These are phyloP conservation scores for Boechera retrofracta DNA, from an alignment of 345 rosid genomes.

Conservation along the genomic window DNA sequence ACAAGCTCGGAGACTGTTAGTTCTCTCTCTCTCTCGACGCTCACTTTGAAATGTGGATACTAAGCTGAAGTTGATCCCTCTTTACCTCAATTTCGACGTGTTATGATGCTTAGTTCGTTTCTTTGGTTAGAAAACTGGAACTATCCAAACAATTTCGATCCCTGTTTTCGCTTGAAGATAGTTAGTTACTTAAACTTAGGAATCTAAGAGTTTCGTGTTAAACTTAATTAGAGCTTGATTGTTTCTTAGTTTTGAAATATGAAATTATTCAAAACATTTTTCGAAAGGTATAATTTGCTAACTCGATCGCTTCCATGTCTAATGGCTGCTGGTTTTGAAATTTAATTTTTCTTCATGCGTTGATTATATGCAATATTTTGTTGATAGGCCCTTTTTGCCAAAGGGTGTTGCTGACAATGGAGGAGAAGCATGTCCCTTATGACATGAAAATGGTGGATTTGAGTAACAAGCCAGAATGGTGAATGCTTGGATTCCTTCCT, in stretches of 20 bases:
- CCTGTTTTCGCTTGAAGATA: neutral
- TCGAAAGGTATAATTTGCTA: no score
- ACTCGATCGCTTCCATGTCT: neutral
- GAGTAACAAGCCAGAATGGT: constrained; percentile 93
- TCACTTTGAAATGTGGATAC: constrained; percentile 29
- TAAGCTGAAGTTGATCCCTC: constrained; percentile 4
- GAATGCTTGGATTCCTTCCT: constrained; percentile 20
- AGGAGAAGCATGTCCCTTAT: constrained; percentile 88
- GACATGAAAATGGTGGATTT: constrained; percentile 88
- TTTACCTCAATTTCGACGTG: constrained; percentile 1
- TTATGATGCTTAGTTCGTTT: neutral
- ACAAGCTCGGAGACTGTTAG: constrained; percentile 89
- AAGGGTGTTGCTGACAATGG: constrained; percentile 82
- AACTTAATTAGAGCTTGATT: neutral
- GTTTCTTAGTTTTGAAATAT: constrained; percentile 9
- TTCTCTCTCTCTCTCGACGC: constrained; percentile 26
- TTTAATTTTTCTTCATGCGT: neutral
- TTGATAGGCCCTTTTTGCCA: constrained; percentile 87
- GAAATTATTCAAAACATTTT: neutral
- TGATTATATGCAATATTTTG: constrained; percentile 12
- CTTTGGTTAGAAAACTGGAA: neutral
- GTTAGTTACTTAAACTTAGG: neutral
- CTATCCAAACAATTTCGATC: neutral
- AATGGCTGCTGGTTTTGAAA: neutral
- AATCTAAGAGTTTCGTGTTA: neutral